Base-by-base conservation (phyloP, 441 rosid species). In the Adansonia madagascariensis region DNA sequence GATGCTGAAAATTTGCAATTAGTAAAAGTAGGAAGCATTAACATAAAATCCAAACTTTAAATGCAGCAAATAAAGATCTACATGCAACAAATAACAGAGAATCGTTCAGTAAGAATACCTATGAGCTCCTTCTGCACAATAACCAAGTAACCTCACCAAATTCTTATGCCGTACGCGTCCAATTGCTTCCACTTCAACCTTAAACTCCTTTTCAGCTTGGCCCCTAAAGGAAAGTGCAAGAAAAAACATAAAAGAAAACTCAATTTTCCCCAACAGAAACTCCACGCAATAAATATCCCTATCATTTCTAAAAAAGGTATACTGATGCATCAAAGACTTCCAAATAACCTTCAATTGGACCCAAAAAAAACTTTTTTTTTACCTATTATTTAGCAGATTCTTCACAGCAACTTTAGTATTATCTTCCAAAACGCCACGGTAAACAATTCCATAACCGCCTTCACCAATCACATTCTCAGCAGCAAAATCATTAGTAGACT, bases 41-140 rank as follows among this genome's bases (percentile, higher is more conserved):
- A 71, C 41, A 8, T 22, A 81, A 49, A 66, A 15, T 55, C 14
- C 59, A 72, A 44, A 55, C 71, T 20, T 43, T 31, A 20, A 76
- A 78, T 10, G 53, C 27, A 18, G 39, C 70, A 6, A 69, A 69
- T 14, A 53, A 72, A 49, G 17, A 66, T 39, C 47, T 18, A 20
- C 55, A 63, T 57, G 55, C 63, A 20, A 65, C 75, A 79, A 74
- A 43, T 17, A 47, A 62, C 55, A 62, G 27, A 47, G 50, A 53
- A 15, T 20, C 18, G 49, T 10, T 68, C 3, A 8, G 20, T 9
- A 22, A 75, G 73, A 75, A 74, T 82, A 91, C 92, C 98, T 93
- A 52, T 91, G 94, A 84, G 92, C 94, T 82, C 98, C 96, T 91
- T 95, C 98, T 22, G 89, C 98, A 75, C 98, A 95, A 83, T 95